Base-by-base conservation (phyloP, 2,329 filamentous ascomycete genomes). In the Juglanconis sp. region DNA sequence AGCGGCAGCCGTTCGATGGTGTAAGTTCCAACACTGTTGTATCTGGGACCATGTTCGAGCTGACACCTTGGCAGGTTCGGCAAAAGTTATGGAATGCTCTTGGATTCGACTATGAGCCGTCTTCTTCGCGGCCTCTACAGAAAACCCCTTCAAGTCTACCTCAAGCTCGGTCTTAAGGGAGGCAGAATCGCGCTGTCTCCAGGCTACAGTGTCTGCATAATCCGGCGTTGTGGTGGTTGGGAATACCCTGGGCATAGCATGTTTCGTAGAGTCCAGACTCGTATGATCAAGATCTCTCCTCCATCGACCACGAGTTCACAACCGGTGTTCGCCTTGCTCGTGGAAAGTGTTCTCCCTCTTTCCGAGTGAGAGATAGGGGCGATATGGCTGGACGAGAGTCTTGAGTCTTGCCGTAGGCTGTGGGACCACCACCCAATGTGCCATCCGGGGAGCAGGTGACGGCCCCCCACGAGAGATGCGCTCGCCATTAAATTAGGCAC, bases 1-100 rank as follows among this genome's bases (percentile, higher is more conserved):
- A 77, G 31, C 69, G 73, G 3, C 76, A 78, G 52, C 81, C 81
- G 3, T 84, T 85, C 63, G 73, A 81, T 64, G 76, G 73, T 40
- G 81, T 85, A 76, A 65, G 35, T 50, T 60, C 58, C 32, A 47
- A 57, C 15, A 56, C 61, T 30, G 56, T 34, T 32, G 31, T 34
- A 35, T 10, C 24, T 24, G 32, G 13, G 8, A 9, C n/a, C 3
- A 31, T 40, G 34, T 49, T n/a, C 36, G 6, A 38, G 32, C 52
- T 61, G 48, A 60, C 58, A 55, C 7, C 10, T 56, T 31, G 4
- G 4, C 34, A 70, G 68, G 9, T 70, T 42, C 67, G 68, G 48
- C 51, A 50, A 24, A 66, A 62, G 49, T 65, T 70, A 52, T 70
- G 68, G 68, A 62, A 63, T 15, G 55, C 51, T 36, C 42, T 64